Percentiles rank a stretch among this genome's conserved stretches.
Conservation (phyloP, 2,329 filamentous ascomycete genomes). For the Amylocarpus encephaloides region DNA sequence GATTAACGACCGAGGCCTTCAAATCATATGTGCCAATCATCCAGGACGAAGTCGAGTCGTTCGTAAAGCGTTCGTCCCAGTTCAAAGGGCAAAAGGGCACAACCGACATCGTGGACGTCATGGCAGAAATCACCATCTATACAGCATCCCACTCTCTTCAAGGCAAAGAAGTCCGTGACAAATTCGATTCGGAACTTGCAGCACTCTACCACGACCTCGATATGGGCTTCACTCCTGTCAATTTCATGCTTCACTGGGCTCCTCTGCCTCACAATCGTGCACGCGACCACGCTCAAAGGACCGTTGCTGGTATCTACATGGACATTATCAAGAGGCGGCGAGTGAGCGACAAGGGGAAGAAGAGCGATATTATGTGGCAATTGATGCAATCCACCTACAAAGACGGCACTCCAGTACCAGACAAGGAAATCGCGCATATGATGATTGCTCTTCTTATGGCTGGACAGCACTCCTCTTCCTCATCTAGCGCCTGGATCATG, state of each 20-base stretch:
- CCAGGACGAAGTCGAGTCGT: constrained; percentile 64
- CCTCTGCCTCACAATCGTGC: constrained; percentile 83
- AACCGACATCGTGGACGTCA: constrained; percentile 65
- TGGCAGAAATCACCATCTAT: constrained; percentile 85
- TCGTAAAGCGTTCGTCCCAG: constrained; percentile 58
- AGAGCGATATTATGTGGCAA: constrained; percentile 80
- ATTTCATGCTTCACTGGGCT: constrained; percentile 85
- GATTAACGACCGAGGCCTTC: constrained; percentile 69
- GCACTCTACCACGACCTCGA: constrained; percentile 82
- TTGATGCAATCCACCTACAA: constrained; percentile 83
- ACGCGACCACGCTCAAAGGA: constrained; percentile 72
- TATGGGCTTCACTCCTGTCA: constrained; percentile 82
- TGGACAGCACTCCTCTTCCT: constrained; percentile 82
- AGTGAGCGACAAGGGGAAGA: constrained; percentile 40
- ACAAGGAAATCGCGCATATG: constrained; percentile 82
- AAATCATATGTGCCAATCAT: constrained; percentile 73
- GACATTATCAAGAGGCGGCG: constrained; percentile 70
- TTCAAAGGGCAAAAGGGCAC: constrained; percentile 65
- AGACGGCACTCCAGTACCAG: constrained; percentile 69
- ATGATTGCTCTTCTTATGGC: constrained; percentile 94
- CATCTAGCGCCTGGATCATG: constrained; percentile 79
- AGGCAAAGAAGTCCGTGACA: constrained; percentile 73
- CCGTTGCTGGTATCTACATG: constrained; percentile 75
- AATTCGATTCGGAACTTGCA: constrained; percentile 75
- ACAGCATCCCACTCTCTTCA: constrained; percentile 82